These are phyloP conservation scores for Entelexis paramagnoliae DNA, from an alignment of 1,139 yeast genomes.

Conservation along the genomic window DNA sequence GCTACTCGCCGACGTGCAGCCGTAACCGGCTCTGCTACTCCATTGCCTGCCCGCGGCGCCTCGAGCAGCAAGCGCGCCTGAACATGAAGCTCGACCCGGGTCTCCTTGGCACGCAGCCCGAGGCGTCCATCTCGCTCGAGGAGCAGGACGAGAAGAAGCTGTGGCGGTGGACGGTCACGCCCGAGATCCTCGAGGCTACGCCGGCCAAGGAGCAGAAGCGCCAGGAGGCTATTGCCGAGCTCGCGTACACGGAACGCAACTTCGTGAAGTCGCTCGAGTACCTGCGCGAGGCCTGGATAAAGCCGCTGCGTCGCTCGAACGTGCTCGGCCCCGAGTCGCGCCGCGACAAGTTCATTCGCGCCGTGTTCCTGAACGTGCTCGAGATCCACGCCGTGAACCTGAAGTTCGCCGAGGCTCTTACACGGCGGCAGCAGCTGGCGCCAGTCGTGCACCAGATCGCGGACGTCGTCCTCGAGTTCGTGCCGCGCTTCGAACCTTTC, in stretches of 20 bases:
- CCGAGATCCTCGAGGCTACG: slow-evolving; percentile 63
- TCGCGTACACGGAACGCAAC: slow-evolving; percentile 86
- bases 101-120: slow-evolving; percentile 41
- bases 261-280: slow-evolving; percentile 92
- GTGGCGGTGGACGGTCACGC: slow-evolving; percentile 91
- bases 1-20: slow-evolving; percentile 95
- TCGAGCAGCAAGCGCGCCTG: slow-evolving; percentile 90
- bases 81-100: slow-evolving; percentile 87
- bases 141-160: slow-evolving; percentile 76
- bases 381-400: slow-evolving; percentile 80
- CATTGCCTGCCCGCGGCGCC: slow-evolving; percentile 92
- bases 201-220: slow-evolving; percentile 82
- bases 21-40: slow-evolving; percentile 81
- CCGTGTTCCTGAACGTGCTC: slow-evolving; percentile 82
- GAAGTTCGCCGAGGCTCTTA: slow-evolving; percentile 76
- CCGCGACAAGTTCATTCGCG: slow-evolving; percentile 78
- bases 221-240: slow-evolving; percentile 91
- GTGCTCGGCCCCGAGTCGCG: slow-evolving; percentile 83
- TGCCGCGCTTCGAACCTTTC: slow-evolving; percentile 84
- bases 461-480: slow-evolving; percentile 73
- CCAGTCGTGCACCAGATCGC: slow-evolving; percentile 82
- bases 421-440: slow-evolving; percentile 77
- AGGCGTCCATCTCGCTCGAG: slow-evolving; percentile 65
- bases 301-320: slow-evolving; percentile 75
- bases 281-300: slow-evolving; percentile 85